Evolutionary conservation across 2,329 filamentous ascomycete species (phyloP).

Genomic region (Dothideomycetes sp.): DNA sequence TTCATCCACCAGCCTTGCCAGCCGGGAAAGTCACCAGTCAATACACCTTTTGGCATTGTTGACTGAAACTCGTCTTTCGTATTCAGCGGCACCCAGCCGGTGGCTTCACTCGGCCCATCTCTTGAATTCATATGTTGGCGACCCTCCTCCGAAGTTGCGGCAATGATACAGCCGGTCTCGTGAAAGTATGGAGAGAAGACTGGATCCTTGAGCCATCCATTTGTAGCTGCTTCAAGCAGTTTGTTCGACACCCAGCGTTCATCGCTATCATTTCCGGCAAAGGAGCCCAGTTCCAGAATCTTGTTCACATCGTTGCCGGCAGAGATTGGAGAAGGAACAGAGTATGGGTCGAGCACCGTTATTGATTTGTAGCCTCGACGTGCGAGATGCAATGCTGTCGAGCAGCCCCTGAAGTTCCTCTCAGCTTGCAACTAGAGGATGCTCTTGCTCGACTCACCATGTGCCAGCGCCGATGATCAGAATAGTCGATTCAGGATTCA

Average conservation of each 20-base stretch:
- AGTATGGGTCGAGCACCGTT: conserved; percentile 37
- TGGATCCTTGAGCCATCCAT: conserved; percentile 32
- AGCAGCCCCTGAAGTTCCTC: conserved; percentile 24
- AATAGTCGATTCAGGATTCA: conserved; percentile 10
- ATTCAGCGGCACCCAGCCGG: conserved; percentile 21
- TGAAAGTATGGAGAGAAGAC: conserved; percentile 35
- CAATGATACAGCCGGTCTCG: conserved; percentile 36
- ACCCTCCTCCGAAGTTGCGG: conserved; percentile 30
- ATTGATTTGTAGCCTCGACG: conserved; percentile 38
- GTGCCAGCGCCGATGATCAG: conserved; percentile 40
- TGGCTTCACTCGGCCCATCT: conserved; percentile 1
- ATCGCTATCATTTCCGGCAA: conserved; percentile 16
- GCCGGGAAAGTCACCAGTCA: conserved; percentile 38
- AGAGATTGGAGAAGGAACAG: conserved; percentile 35
- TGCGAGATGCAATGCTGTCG: conserved; percentile 39
- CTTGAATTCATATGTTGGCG: conserved; percentile 2
- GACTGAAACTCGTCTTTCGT: conserved; percentile 36
- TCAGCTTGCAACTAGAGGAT: conserved; percentile 1
- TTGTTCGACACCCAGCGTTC: conserved; percentile 23
- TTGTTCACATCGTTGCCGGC: conserved; percentile 42
- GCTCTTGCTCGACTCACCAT: conserved; percentile 20
- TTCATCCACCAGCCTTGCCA: conserved; percentile 41
- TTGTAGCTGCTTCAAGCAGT: conserved; percentile 23
- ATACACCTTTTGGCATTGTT: conserved; percentile 41
- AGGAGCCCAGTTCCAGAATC: conserved; percentile 28